Percentiles rank a stretch among this genome's conserved stretches.
Conservation (phyloP, 306 rosid species). For the Cercis canadensis region DNA sequence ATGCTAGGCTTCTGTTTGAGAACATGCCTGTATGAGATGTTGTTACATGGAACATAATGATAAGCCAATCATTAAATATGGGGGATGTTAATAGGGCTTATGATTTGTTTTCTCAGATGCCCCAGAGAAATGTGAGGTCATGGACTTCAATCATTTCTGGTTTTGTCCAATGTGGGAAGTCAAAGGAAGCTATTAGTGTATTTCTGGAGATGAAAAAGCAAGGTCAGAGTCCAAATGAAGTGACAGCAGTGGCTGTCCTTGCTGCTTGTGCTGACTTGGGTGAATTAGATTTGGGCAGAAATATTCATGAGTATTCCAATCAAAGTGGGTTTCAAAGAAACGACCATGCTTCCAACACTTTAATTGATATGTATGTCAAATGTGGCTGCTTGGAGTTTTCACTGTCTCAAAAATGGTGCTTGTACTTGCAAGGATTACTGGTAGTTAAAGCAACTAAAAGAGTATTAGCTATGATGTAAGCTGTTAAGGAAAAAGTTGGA, state of each 20-base stretch:
- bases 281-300: constrained; percentile 53
- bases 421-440: constrained; percentile 23
- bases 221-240: constrained; percentile 59
- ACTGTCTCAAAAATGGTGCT: constrained; percentile 10
- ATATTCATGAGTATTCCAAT: constrained; percentile 49
- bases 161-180: constrained; percentile 55
- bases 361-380: constrained; percentile 63
- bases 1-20: constrained; percentile 54
- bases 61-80: constrained; percentile 47
- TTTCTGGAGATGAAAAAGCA: constrained; percentile 54
- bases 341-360: constrained; percentile 47
- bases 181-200: constrained; percentile 51
- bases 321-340: constrained; percentile 44
- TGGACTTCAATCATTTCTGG: constrained; percentile 71
- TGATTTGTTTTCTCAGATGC: constrained; percentile 51
- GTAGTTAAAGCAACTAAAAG: not conserved
- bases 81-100: constrained; percentile 45
- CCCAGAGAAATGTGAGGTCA: constrained; percentile 56
- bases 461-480: not conserved
- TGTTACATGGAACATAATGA: constrained; percentile 61
- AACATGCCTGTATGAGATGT: constrained; percentile 58
- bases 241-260: constrained; percentile 56
- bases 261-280: constrained; percentile 65
- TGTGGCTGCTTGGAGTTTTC: constrained; percentile 60
- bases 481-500: too few relatives aligned